Conservation (phyloP, 352 stramenopile genomes). For the Phytophthora kernoviae region DNA sequence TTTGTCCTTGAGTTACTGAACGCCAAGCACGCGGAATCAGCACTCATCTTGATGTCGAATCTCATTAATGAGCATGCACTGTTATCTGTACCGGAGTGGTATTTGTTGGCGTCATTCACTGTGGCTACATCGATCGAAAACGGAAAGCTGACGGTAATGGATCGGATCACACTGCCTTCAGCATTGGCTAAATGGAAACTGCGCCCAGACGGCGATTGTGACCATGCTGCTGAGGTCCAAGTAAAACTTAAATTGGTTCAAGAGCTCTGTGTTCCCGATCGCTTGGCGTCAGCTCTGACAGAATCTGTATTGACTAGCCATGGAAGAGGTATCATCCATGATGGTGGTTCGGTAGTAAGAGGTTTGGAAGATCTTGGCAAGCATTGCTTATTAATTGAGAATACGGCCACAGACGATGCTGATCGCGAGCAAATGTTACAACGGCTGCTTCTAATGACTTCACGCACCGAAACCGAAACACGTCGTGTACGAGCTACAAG, state of each 20-base stretch:
- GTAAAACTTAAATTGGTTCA: conserved; percentile 22
- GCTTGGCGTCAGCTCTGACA: conserved; percentile 15
- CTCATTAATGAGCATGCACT: conserved; percentile 61
- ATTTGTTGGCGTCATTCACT: conserved; percentile 36
- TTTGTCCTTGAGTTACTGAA: conserved; percentile 52
- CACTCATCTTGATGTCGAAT: conserved; percentile 47
- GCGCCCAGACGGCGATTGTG: neutral
- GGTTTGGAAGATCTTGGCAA: conserved; percentile 19
- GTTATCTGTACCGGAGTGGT: conserved; percentile 55
- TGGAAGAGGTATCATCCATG: neutral
- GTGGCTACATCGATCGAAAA: conserved; percentile 41
- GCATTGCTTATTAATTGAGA: conserved; percentile 14
- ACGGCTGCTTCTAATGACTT: conserved; percentile 5
- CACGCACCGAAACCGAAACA: too few species aligned
- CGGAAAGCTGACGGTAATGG: conserved; percentile 32
- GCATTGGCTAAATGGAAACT: conserved; percentile 2
- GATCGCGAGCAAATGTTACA: conserved; percentile 16
- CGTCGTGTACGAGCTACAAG: too few species aligned
- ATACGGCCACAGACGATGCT: neutral
- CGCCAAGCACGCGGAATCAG: conserved; percentile 27
- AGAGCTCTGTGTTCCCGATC: conserved; percentile 21
- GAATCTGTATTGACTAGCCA: conserved; percentile 2
- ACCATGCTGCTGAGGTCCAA: conserved; percentile 5
- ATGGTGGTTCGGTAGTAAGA: neutral
- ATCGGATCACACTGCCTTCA: conserved; percentile 14